A percentile compares a stretch with the other conserved stretches of the same genome.
Conservation (phyloP, 2,329 filamentous ascomycete species). For the Colletotrichum spinosum region DNA sequence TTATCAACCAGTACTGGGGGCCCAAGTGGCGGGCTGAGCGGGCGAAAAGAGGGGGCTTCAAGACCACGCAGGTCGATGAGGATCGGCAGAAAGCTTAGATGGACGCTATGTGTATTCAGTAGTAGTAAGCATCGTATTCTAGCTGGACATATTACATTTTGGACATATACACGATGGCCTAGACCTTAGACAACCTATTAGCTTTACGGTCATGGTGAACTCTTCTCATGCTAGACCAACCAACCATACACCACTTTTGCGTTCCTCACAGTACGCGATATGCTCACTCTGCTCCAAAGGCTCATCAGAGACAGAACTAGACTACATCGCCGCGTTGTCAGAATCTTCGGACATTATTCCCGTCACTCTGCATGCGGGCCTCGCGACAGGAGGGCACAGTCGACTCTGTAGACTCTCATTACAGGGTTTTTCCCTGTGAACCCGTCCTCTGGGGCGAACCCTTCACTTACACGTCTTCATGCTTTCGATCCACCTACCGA, state of each 20-base stretch:
- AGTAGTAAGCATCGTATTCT: background rate
- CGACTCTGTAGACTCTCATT: too few species aligned
- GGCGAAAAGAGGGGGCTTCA: constrained; percentile 7
- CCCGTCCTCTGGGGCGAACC: background rate
- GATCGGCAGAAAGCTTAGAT: constrained; percentile 28
- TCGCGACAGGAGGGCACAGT: too few species aligned
- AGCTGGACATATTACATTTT: background rate
- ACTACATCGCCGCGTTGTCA: too few species aligned
- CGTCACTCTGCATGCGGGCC: too few species aligned
- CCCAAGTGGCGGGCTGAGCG: constrained; percentile 32
- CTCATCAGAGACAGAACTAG: too few species aligned
- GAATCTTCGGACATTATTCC: too few species aligned
- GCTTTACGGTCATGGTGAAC: too few species aligned
- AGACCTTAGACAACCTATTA: background rate
- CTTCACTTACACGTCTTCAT: background rate
- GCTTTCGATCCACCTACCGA: background rate
- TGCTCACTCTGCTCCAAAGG: too few species aligned
- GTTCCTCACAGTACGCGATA: too few species aligned
- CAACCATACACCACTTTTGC: too few species aligned
- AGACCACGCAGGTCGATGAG: background rate
- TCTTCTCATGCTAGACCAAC: too few species aligned
- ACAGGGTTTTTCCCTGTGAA: background rate
- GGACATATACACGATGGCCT: background rate
- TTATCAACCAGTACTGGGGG: constrained; percentile 34
- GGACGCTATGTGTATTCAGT: background rate